These are phyloP conservation scores for Ceratocystis smalleyi DNA, from an alignment of 2,329 filamentous ascomycete genomes.

Conservation along the genomic window DNA sequence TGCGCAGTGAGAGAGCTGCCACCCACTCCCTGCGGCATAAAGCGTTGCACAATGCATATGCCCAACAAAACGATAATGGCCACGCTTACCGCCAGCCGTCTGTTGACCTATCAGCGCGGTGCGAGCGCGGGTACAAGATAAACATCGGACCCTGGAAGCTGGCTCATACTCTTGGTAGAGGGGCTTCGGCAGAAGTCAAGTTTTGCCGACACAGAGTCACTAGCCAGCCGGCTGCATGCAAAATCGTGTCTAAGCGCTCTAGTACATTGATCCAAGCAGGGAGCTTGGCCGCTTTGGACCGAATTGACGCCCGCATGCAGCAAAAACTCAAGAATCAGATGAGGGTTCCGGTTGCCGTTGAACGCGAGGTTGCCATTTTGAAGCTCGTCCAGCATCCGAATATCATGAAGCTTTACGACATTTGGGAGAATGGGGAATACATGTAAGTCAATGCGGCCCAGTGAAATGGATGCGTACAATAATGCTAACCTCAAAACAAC, in stretches of 20 bases:
- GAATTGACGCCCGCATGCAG: slow-evolving; percentile 46
- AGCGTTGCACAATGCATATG: slow-evolving; percentile 12
- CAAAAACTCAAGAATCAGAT: slow-evolving; percentile 44
- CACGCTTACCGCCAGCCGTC: background rate
- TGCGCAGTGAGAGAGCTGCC: slow-evolving; percentile 7
- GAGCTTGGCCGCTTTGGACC: slow-evolving; percentile 70
- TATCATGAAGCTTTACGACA: slow-evolving; percentile 85
- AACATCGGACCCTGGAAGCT: slow-evolving; percentile 90
- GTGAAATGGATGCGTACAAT: background rate
- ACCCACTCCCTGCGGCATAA: slow-evolving; percentile 10
- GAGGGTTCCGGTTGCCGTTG: slow-evolving; percentile 72
- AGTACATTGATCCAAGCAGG: slow-evolving; percentile 70
- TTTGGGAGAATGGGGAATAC: slow-evolving; percentile 93
- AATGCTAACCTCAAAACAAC: background rate
- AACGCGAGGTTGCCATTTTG: slow-evolving; percentile 91
- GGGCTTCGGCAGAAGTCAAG: slow-evolving; percentile 76
- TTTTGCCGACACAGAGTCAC: slow-evolving; percentile 67
- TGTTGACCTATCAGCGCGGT: slow-evolving; percentile 19
- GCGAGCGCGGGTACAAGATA: slow-evolving; percentile 40
- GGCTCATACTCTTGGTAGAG: slow-evolving; percentile 75
- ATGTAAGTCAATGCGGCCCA: slow-evolving; percentile 45
- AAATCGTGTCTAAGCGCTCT: slow-evolving; percentile 78
- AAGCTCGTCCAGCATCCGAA: slow-evolving; percentile 91
- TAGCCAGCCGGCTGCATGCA: slow-evolving; percentile 73
- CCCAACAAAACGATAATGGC: background rate